Base-by-base conservation (phyloP, 1,284 basidiomycete genomes). In the Earliella scabrosa region DNA sequence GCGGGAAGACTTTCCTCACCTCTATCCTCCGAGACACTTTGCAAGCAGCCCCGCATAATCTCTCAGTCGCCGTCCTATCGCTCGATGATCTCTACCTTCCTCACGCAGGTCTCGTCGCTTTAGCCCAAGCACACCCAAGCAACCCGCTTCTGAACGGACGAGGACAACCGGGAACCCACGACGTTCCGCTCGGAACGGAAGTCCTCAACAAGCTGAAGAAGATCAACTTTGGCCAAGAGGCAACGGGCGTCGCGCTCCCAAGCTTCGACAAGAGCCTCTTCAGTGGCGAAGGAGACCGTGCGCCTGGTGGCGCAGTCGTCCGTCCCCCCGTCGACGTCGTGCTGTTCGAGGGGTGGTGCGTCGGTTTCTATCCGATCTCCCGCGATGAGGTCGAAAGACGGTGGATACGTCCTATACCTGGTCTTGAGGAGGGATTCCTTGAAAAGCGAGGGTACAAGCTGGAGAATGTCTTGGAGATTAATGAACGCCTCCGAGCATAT, bases 141-240 rank as follows among this genome's bases (percentile, higher is more conserved):
- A 95, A 95, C 65, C 66, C 69, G 18, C 76, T 97, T 6, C 79
- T 93, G 63, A 76, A 80, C 13, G 94, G 94, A 5, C 82, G 93
- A 21, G 93, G 93, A 1, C 90, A 88, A 65, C 94, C 93, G 0
- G 94, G 94, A 0, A 96, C 93, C 10, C 93, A 97, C 66, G 93
- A 97, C 66, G 71, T 93, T 20, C 64, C 69, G 1, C 79, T 95
- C 6, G 92, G 89, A 11, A 60, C 76, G 0, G 56, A 74, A 4
- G 66, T 90, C 32, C 70, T 95, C 36, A 63, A 68, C 6, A 69
- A 73, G 14, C 72, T 95, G 40, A 77, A 78, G 63, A 60, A 65
- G 9, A 82, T 84, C 61, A 82, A 79, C 56, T 64, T 68, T 9
- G n/a, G 31, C 7, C 38, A 48, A 0, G 45, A 50, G 7, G 48